phyloP scores from a whole-genome alignment of 139 green algal species.

The Picochlorum sp. region DNA sequence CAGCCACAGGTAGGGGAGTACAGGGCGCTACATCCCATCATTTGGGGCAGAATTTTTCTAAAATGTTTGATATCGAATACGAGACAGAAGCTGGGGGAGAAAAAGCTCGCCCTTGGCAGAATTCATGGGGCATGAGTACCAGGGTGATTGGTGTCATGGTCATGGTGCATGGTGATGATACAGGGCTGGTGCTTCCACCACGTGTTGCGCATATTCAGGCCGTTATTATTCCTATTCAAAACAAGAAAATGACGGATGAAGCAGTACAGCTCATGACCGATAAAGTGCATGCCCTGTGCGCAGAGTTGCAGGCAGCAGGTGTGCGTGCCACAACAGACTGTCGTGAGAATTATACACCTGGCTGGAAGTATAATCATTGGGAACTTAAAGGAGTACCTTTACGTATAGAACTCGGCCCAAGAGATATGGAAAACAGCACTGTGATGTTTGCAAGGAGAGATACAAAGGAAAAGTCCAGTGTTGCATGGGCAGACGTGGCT shows the following conservation, averaged over 20 bases:
- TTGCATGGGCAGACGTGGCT: constrained; percentile 66
- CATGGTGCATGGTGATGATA: constrained; percentile 98
- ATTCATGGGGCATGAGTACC: constrained; percentile 94
- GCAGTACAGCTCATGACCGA: constrained; percentile 40
- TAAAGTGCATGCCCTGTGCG: constrained; percentile 30
- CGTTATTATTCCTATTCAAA: constrained; percentile 84
- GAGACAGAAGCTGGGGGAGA: constrained; percentile 63
- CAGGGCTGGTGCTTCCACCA: constrained; percentile 91
- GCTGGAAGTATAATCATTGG: constrained; percentile 99
- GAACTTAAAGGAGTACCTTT: constrained; percentile 93
- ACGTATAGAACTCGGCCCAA: constrained; percentile 86
- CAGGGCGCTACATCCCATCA: constrained; percentile 93
- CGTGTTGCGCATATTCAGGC: constrained; percentile 73
- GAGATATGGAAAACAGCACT: constrained; percentile 77
- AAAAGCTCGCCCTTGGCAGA: constrained; percentile 84
- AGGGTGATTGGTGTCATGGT: constrained; percentile 95
- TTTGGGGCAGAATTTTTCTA: constrained; percentile 97
- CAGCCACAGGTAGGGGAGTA: constrained; percentile 82
- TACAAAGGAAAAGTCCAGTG: constrained; percentile 80
- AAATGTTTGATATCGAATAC: constrained; percentile 83
- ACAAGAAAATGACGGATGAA: constrained; percentile 54
- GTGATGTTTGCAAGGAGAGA: constrained; percentile 83
- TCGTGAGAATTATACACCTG: constrained; percentile 92
- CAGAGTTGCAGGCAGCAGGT: constrained; percentile 37
- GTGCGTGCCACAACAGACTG: constrained; percentile 71